Evolutionary conservation across 106 monocot species (phyloP), one percentile per base, ranked within the genome.

Genomic region (Dendrobium chrysotoxum): DNA sequence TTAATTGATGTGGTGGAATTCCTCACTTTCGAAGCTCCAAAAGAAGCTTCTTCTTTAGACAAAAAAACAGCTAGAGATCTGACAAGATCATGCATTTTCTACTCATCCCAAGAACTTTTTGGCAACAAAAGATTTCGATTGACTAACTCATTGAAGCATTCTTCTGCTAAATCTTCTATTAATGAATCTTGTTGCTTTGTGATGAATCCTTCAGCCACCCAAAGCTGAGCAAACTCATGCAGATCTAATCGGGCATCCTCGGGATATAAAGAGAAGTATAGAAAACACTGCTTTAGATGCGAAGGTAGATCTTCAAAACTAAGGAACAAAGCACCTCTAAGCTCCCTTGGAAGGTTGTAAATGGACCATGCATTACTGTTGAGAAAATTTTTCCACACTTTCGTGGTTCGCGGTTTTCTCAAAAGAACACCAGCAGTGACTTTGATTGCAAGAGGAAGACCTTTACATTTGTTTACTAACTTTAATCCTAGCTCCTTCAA

Each of bases 71-170:
- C 91, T 7, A 91, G 86, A 1, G 77, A 75, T 28, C 84, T 46
- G 4, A 82, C 8, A 1, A 86, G 71, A 79, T 86, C 86, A 67
- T 88, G 91, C 82, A 91, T 85, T 44, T 30, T 88, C 80, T 40
- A 83, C 7, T 0, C 15, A n/a, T n/a, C n/a, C n/a, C n/a, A n/a
- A n/a, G n/a, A n/a, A n/a, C n/a, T n/a, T n/a, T n/a, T n/a, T n/a
- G 13, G 25, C 38, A 81, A 72, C 23, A 90, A 73, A 7, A 90
- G 84, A 23, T 64, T 81, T 46, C 87, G 80, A 2, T 16, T 50
- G 10, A 85, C 39, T 1, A 86, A 41, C 39, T 83, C 79, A 46
- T 67, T 28, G 81, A 72, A 88, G 55, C 78, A 88, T 3, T 88
- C 88, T 25, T 86, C 77, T 11, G 84, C 85, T 21, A 67, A 21